Evolutionary conservation across 208 protist genomes (phyloP).

Genomic region (Crithidia thermophila): DNA sequence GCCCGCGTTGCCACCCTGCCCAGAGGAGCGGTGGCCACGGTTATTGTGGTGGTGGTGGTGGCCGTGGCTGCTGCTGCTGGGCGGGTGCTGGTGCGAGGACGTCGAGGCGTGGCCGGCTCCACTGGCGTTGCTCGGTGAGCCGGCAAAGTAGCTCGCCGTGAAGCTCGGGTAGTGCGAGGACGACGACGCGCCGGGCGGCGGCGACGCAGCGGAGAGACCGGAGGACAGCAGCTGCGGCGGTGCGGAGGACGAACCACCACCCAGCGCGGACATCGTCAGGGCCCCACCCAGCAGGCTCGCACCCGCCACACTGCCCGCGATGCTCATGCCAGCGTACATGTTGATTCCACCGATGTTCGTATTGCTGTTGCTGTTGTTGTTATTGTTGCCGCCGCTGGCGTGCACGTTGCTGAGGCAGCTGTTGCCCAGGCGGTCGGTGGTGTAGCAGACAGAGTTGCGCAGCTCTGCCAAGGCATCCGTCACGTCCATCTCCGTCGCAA

Average conservation of each 20-base stretch:
- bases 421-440: slow-evolving; percentile 8
- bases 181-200: no score
- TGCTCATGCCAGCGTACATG: background rate
- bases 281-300: slow-evolving; percentile 4
- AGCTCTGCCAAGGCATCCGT: slow-evolving; percentile 35
- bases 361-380: background rate
- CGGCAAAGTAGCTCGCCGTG: slow-evolving; percentile 1
- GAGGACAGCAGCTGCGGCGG: background rate
- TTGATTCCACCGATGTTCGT: background rate
- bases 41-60: background rate
- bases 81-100: background rate
- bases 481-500: slow-evolving; percentile 36
- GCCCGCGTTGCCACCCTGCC: no score
- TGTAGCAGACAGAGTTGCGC: slow-evolving; percentile 22
- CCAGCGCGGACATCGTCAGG: slow-evolving; percentile 7
- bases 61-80: background rate
- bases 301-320: background rate
- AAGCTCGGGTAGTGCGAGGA: background rate
- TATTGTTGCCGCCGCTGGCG: background rate
- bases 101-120: background rate
- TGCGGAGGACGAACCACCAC: background rate
- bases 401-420: slow-evolving; percentile 1
- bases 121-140: background rate
- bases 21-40: slow-evolving; percentile 9
- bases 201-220: background rate